Conservation (phyloP, 2,329 filamentous ascomycete genomes). For the Diaporthe ilicicola region DNA sequence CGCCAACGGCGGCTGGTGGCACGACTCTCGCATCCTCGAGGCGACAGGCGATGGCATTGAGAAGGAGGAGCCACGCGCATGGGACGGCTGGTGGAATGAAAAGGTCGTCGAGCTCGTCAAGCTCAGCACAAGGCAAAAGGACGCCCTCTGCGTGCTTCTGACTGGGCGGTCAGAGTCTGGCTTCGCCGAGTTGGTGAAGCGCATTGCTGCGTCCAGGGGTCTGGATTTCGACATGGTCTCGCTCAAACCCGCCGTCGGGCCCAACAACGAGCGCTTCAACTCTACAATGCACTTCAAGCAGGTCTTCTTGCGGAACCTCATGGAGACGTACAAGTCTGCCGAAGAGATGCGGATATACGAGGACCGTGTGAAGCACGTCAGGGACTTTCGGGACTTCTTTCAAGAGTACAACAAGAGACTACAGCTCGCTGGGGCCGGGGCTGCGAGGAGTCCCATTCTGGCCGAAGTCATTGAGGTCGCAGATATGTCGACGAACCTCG, state of each 20-base stretch:
- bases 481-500: conserved; percentile 76
- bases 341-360: conserved; percentile 84
- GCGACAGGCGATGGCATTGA: conserved; percentile 86
- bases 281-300: conserved; percentile 96
- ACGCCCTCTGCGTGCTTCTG: conserved; percentile 84
- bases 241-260: conserved; percentile 85
- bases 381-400: conserved; percentile 87
- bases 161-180: conserved; percentile 83
- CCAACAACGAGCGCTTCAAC: conserved; percentile 78
- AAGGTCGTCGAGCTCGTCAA: conserved; percentile 82
- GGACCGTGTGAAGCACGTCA: conserved; percentile 73
- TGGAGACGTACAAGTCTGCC: conserved; percentile 85
- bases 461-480: conserved; percentile 88
- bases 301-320: conserved; percentile 78
- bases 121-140: conserved; percentile 83
- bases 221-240: conserved; percentile 89
- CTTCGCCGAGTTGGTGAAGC: conserved; percentile 82
- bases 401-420: conserved; percentile 72
- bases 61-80: conserved; percentile 82
- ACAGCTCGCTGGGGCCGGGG: conserved; percentile 53
- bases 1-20: conserved; percentile 94
- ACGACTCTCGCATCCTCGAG: conserved; percentile 85
- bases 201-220: conserved; percentile 79
- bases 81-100: conserved; percentile 98
- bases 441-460: conserved; percentile 67